A percentile compares a stretch with the other conserved stretches of the same genome.
These are phyloP conservation scores for Candida dajiaensis DNA, from an alignment of 805 yeast genomes.

Conservation along the genomic window DNA sequence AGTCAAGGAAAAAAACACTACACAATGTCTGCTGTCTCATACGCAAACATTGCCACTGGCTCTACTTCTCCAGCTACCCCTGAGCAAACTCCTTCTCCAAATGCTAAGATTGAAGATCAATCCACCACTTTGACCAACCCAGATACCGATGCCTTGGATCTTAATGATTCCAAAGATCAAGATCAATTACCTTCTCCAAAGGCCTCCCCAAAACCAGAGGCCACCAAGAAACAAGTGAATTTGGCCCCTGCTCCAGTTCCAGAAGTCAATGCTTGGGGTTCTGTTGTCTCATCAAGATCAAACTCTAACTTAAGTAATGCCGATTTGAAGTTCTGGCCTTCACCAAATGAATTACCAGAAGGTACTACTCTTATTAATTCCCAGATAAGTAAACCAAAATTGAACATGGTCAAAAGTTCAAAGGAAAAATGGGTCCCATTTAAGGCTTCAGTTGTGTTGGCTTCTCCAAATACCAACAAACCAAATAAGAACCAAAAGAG, in stretches of 20 bases:
- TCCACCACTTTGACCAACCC: background rate
- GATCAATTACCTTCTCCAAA: slow-evolving; percentile 25
- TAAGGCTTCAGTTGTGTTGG: slow-evolving; percentile 32
- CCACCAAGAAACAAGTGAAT: slow-evolving; percentile 23
- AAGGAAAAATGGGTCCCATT: slow-evolving; percentile 74
- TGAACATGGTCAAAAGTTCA: slow-evolving; percentile 16
- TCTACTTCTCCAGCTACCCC: slow-evolving; percentile 1
- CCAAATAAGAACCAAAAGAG: slow-evolving; percentile 8
- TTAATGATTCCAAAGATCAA: background rate
- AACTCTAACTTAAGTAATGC: slow-evolving; percentile 14
- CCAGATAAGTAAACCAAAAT: slow-evolving; percentile 6
- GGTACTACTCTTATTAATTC: slow-evolving; percentile 2
- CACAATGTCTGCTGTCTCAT: slow-evolving; percentile 23
- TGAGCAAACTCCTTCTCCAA: slow-evolving; percentile 2
- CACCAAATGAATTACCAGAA: slow-evolving; percentile 29
- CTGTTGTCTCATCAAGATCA: slow-evolving; percentile 22
- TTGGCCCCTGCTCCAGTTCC: slow-evolving; percentile 67
- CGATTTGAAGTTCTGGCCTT: slow-evolving; percentile 30
- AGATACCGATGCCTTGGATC: background rate
- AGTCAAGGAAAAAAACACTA: too few relatives aligned
- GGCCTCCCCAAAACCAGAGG: slow-evolving; percentile 19
- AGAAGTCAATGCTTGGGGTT: slow-evolving; percentile 55
- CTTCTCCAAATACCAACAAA: background rate
- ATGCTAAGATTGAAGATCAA: slow-evolving; percentile 6
- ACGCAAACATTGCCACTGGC: slow-evolving; percentile 16